Percentiles rank a stretch among this genome's conserved stretches.
phyloP scores from a whole-genome alignment of 169 alveolate species.

The Neospora caninum region DNA sequence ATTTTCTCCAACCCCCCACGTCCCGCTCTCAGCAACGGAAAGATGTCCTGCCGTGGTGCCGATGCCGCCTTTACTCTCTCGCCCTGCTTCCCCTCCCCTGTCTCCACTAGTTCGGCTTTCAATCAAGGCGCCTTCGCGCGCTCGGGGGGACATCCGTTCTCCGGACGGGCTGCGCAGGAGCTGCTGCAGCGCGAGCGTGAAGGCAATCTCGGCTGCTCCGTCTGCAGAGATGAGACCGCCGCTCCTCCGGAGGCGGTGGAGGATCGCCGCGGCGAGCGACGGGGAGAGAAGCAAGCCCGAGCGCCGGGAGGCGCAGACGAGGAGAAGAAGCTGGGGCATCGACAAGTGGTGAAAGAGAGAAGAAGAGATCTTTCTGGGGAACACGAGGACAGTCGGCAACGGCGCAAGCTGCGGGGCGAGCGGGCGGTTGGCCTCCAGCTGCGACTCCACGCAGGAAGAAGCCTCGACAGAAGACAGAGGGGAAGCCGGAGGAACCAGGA shows the following conservation, averaged over 20 bases:
- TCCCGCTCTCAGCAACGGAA: no score
- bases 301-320: background rate
- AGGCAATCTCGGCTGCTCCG: constrained; percentile 13
- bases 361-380: background rate
- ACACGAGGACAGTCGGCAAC: background rate
- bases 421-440: background rate
- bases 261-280: background rate
- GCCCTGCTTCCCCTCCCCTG: no score
- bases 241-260: constrained; percentile 18
- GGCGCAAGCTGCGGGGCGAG: background rate
- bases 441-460: background rate
- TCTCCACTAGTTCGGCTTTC: background rate
- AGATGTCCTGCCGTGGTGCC: no score
- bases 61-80: no score
- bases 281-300: background rate
- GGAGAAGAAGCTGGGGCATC: constrained; percentile 6
- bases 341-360: background rate
- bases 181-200: background rate
- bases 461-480: background rate
- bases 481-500: background rate
- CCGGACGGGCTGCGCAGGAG: background rate
- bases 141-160: background rate
- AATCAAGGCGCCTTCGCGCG: background rate
- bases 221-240: background rate
- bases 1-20: background rate